Base-by-base conservation (phyloP, 306 rosid species). In the Prunus fruticosa region DNA sequence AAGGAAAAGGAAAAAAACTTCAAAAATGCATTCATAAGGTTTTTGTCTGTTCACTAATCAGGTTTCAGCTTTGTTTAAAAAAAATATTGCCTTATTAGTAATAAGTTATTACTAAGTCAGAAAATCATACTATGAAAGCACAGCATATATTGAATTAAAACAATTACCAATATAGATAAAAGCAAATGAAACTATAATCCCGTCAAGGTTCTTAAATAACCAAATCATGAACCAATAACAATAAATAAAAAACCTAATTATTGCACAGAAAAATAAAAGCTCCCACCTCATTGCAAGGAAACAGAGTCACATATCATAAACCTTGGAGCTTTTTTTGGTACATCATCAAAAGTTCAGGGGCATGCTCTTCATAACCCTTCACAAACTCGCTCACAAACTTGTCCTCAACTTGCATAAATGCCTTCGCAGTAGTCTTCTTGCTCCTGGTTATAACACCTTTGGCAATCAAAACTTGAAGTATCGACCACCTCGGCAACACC, bases 401-500 rank as follows among this genome's bases (percentile, higher is more conserved):
- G 9, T 66, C 47, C 61, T 79, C 78, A 0, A 49, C 1, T 6
- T 45, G 4, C n/a, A 25, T 2, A 20, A 73, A 45, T 28, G 69
- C 83, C 5, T 2, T 45, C 45, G 69, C 78, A 45, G 73, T 18
- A 8, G 62, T 54, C 14, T 20, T 56, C 73, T 65, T 79, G 43
- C 19, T 49, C 53, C 14, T 49, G 14, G 74, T 67, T 22, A 73
- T 18, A 20, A 54, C 30, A 10, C 69, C 74, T 64, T 79, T 73
- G 25, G 62, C 56, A 14, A 73, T 20, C 64, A 79, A n/a, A 45
- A 53, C 20, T 69, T 56, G 47, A 46, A 79, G 63, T 27, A 79
- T 34, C 8, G 62, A 46, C 38, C 62, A 53, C 63, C 83, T 73
- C n/a, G 83, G 83, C 19, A 73, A 13, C 11, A 79, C 25, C 65